Conservation (phyloP, 139 green algal species). For the Asterochloris erici region DNA sequence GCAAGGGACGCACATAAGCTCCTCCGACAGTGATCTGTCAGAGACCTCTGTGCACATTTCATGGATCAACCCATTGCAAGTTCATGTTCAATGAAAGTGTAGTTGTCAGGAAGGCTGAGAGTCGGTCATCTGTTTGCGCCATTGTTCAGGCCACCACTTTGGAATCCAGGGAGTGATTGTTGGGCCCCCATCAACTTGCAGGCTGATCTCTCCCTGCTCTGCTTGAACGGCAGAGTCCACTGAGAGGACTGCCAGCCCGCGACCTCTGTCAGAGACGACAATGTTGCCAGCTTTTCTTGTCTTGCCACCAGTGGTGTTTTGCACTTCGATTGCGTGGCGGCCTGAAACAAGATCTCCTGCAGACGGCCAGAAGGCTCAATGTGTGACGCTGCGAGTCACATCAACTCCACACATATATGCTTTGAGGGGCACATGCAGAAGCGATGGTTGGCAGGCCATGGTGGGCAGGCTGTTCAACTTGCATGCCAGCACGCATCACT, state of each 20-base stretch:
- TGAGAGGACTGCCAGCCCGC: constrained; percentile 3
- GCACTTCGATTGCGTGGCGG: neutral
- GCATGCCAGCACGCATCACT: too few species aligned
- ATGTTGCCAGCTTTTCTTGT: constrained; percentile 11
- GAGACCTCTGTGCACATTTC: neutral
- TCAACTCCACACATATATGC: too few species aligned
- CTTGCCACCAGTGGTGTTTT: neutral
- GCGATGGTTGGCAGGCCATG: too few species aligned
- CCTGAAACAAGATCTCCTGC: too few species aligned
- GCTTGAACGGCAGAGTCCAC: constrained; percentile 11
- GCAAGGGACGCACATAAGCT: neutral
- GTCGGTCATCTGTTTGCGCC: constrained; percentile 28
- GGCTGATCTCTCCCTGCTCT: neutral
- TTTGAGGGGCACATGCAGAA: too few species aligned
- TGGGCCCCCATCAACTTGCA: neutral
- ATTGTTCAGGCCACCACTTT: constrained; percentile 40
- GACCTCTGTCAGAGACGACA: neutral
- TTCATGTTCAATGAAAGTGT: neutral
- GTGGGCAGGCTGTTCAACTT: too few species aligned
- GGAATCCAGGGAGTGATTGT: constrained; percentile 12
- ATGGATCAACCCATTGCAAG: too few species aligned
- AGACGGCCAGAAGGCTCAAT: too few species aligned
- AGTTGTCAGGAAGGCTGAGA: neutral
- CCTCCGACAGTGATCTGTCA: neutral
- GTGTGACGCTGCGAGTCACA: too few species aligned